Evolutionary conservation across 345 rosid genomes (phyloP), one percentile per base, ranked within the genome.

Genomic region (Pelargonium nanum): DNA sequence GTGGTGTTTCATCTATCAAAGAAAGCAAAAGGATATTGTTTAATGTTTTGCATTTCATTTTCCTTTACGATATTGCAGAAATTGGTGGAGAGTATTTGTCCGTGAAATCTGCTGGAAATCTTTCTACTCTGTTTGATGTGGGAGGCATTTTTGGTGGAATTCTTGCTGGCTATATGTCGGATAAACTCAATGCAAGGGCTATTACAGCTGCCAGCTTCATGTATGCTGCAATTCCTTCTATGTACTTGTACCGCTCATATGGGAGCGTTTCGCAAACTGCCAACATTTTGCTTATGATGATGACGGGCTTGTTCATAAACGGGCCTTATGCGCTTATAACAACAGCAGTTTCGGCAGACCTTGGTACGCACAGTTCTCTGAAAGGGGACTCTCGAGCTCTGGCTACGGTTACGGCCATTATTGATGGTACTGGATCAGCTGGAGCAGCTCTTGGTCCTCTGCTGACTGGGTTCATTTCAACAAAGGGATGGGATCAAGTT

Each of bases 241-340:
- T 92, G 93, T 81, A 87, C 24, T 72, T 89, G 22, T 89, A 92
- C 75, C 80, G 85, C 59, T 8, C 72, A 6, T 89, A 83, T 55
- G 98, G 98, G 55, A 67, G 81, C 66, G 62, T 83, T 45, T 92
- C 98, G 26, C 67, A 59, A 67, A 67, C 75, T 0, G 55, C 74
- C 68, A 92, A 92, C 78, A 68, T 92, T 22, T 0, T 77, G 23
- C 93, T 92, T 62, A 92, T 92, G 98, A 85, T 92, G 85, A 61
- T 87, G 28, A 81, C 83, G 59, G 98, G 96, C 61, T 81, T 92
- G 54, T 89, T 92, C 22, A 72, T 92, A 59, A 92, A 89, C 5
- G 98, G 96, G 25, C 98, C 96, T 13, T 89, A 92, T n/a, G 93
- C 98, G 1, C 93, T 92, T 30, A 89, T 92, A 75, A 92, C 98